These are phyloP conservation scores for Cylindrotheca closterium DNA, from an alignment of 108 stramenopile species.

Conservation along the genomic window DNA sequence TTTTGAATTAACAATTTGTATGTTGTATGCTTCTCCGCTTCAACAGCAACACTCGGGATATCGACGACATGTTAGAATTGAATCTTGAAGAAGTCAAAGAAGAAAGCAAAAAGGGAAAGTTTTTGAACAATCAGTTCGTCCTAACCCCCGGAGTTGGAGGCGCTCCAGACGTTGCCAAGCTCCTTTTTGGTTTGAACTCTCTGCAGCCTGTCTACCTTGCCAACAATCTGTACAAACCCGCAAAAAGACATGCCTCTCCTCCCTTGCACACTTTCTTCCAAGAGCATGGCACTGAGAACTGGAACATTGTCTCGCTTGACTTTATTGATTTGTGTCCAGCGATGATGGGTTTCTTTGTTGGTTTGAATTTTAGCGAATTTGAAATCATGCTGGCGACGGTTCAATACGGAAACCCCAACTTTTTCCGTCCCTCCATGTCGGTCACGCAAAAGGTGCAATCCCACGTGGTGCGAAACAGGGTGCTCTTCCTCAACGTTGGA, in stretches of 20 bases:
- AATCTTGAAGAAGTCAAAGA: slow-evolving; percentile 40
- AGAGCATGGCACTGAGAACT: slow-evolving; percentile 38
- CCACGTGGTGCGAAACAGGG: slow-evolving; percentile 37
- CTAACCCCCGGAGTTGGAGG: slow-evolving; percentile 51
- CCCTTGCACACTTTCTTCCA: slow-evolving; percentile 41
- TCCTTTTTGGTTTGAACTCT: slow-evolving; percentile 27
- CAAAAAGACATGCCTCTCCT: slow-evolving; percentile 30
- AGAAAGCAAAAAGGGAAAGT: slow-evolving; percentile 26
- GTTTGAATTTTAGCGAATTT: slow-evolving; percentile 44
- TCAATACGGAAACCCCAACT: slow-evolving; percentile 33
- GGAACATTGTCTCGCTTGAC: slow-evolving; percentile 49
- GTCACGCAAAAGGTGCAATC: slow-evolving; percentile 38
- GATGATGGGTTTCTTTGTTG: slow-evolving; percentile 39
- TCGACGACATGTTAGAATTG: slow-evolving; percentile 38
- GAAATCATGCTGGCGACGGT: slow-evolving; percentile 42
- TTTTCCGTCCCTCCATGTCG: slow-evolving; percentile 32
- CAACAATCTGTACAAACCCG: slow-evolving; percentile 36
- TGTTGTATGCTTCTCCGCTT: not conserved
- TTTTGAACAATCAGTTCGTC: slow-evolving; percentile 44
- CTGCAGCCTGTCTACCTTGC: slow-evolving; percentile 49
- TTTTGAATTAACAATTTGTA: too few relatives aligned
- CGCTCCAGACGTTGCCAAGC: slow-evolving; percentile 27
- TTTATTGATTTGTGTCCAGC: slow-evolving; percentile 48
- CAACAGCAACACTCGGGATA: slow-evolving; percentile 43
- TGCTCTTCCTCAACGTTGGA: slow-evolving; percentile 45